phyloP scores from a whole-genome alignment of 208 protist genomes.

The Wallacemonas rigidus region DNA sequence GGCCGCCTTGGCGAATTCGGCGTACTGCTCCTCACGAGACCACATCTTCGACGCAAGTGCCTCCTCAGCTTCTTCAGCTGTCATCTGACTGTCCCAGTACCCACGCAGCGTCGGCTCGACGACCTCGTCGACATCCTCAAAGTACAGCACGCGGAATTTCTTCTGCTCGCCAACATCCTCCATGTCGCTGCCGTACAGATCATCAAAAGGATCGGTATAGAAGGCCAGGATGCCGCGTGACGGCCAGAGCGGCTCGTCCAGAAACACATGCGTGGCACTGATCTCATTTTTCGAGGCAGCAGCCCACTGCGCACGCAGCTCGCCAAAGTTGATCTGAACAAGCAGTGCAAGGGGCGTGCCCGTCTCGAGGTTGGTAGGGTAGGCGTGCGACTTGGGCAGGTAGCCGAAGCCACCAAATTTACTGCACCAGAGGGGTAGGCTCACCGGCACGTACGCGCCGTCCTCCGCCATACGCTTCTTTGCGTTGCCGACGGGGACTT shows the following conservation, averaged over 20 bases:
- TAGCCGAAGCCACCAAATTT: constrained; percentile 33
- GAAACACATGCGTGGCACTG: constrained; percentile 6
- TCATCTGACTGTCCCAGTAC: not conserved
- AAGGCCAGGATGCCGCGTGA: constrained; percentile 23
- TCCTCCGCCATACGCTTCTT: not conserved
- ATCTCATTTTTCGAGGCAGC: not conserved
- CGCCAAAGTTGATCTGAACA: constrained; percentile 28
- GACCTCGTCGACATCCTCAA: constrained; percentile 22
- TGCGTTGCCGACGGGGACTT: not conserved
- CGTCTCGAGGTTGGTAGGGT: constrained; percentile 19
- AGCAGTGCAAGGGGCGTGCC: constrained; percentile 23
- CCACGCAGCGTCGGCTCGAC: constrained; percentile 12
- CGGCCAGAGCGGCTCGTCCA: constrained; percentile 15
- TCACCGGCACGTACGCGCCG: not conserved
- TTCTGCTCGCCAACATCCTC: not conserved
- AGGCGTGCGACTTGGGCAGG: constrained; percentile 19
- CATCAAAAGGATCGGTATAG: constrained; percentile 28
- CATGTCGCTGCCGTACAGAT: constrained; percentile 18
- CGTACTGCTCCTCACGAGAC: constrained; percentile 33
- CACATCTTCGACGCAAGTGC: constrained; percentile 20
- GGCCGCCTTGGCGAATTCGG: constrained; percentile 7
- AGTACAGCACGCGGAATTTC: constrained; percentile 26
- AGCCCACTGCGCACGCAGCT: constrained; percentile 23
- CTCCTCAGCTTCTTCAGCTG: constrained; percentile 9
- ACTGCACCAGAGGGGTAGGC: constrained; percentile 28